phyloP scores from a whole-genome alignment of 1,284 basidiomycete genomes.

The Naganishia sp. region DNA sequence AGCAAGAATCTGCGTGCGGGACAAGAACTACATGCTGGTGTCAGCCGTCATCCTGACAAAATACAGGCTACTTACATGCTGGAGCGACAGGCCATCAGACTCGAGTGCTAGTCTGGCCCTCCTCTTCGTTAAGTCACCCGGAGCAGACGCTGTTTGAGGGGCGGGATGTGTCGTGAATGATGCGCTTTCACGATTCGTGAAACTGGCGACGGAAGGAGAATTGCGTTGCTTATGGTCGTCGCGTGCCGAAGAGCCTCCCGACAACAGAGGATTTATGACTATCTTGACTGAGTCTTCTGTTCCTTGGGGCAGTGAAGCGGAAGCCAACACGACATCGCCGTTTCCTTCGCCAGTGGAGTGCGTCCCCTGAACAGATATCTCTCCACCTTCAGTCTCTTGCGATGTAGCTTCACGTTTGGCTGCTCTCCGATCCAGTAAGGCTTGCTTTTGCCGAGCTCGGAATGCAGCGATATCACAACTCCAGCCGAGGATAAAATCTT shows the following conservation, averaged over 20 bases:
- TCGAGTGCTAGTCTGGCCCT: not conserved
- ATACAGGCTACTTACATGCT: conserved; percentile 41
- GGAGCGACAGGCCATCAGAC: conserved; percentile 38
- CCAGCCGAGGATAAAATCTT: conserved; percentile 33
- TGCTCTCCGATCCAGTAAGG: not conserved
- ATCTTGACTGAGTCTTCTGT: too few species aligned
- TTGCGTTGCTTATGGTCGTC: too few species aligned
- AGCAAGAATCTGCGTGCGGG: conserved; percentile 47
- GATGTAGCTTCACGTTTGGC: not conserved
- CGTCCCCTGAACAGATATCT: not conserved
- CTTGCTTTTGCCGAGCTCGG: conserved; percentile 13
- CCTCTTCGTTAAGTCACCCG: not conserved
- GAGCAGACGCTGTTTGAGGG: not conserved
- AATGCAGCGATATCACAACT: conserved; percentile 22
- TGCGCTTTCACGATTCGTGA: not conserved
- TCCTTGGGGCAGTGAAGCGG: too few species aligned
- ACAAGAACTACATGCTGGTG: conserved; percentile 44
- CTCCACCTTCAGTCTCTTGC: not conserved
- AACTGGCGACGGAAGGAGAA: too few species aligned
- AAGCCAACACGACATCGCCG: too few species aligned
- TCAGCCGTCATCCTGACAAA: not conserved
- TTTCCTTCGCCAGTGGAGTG: not conserved
- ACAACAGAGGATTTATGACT: too few species aligned
- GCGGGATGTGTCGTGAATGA: not conserved
- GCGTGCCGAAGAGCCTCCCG: too few species aligned